Evolutionary conservation across 2,329 filamentous ascomycete genomes (phyloP).

Genomic region (Ceratocystis destructans): DNA sequence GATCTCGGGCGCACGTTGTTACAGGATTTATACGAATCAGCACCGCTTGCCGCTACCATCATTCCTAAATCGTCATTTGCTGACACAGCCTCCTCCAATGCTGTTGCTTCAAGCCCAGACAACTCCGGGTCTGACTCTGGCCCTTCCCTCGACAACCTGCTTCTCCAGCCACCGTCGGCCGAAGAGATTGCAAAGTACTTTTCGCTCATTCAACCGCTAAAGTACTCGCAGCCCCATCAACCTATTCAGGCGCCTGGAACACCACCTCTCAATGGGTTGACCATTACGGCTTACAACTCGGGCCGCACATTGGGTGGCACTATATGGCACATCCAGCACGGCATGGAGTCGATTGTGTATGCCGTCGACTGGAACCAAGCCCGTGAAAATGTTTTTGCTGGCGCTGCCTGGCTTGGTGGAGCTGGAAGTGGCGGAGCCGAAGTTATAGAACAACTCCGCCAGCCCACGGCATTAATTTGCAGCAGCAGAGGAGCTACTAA

Average conservation of each 20-base stretch:
- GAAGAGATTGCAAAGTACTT: slow-evolving; percentile 93
- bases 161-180: slow-evolving; percentile 56
- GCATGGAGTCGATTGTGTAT: slow-evolving; percentile 91
- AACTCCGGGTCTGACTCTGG: slow-evolving; percentile 39
- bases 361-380: slow-evolving; percentile 97
- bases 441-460: slow-evolving; percentile 83
- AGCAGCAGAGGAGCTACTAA: slow-evolving; percentile 70
- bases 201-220: slow-evolving; percentile 75
- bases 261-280: slow-evolving; percentile 76
- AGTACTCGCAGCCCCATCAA: slow-evolving; percentile 93
- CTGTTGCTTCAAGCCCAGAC: slow-evolving; percentile 15
- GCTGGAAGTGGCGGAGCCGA: slow-evolving; percentile 68
- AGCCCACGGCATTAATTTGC: slow-evolving; percentile 87
- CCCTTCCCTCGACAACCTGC: slow-evolving; percentile 38
- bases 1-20: slow-evolving; percentile 80
- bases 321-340: slow-evolving; percentile 97
- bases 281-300: slow-evolving; percentile 91
- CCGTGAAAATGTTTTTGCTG: slow-evolving; percentile 86
- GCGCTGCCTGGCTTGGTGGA: slow-evolving; percentile 84
- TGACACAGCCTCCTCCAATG: slow-evolving; percentile 25
- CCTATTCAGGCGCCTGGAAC: slow-evolving; percentile 77
- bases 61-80: slow-evolving; percentile 62
- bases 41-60: slow-evolving; percentile 73
- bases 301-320: slow-evolving; percentile 92
- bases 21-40: slow-evolving; percentile 84